Conservation (phyloP, 345 rosid species). For the Brassica napus region Da-Ae NC_063441.1:18340501-18341000, state of each 20-base stretch:
- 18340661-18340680: neutral
- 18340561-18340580: neutral
- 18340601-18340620: neutral
- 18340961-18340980: neutral
- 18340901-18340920: neutral
- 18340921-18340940: neutral
- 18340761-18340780: neutral
- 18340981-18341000: neutral
- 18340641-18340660: neutral
- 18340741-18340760: neutral
- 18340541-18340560: slow-evolving; percentile 21
- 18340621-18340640: neutral
- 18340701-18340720: neutral
- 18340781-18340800: neutral
- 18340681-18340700: neutral
- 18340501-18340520: slow-evolving; percentile 3
- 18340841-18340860: neutral
- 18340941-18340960: neutral
- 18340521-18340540: slow-evolving; percentile 25
- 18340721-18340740: neutral
- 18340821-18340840: neutral
- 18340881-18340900: neutral
- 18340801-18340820: neutral
- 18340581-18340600: neutral
- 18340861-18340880: neutral